Evolutionary conservation across 2,329 filamentous ascomycete genomes (phyloP), one percentile per base, ranked within the genome.

Genomic region (Colletotrichum falcatum): DNA sequence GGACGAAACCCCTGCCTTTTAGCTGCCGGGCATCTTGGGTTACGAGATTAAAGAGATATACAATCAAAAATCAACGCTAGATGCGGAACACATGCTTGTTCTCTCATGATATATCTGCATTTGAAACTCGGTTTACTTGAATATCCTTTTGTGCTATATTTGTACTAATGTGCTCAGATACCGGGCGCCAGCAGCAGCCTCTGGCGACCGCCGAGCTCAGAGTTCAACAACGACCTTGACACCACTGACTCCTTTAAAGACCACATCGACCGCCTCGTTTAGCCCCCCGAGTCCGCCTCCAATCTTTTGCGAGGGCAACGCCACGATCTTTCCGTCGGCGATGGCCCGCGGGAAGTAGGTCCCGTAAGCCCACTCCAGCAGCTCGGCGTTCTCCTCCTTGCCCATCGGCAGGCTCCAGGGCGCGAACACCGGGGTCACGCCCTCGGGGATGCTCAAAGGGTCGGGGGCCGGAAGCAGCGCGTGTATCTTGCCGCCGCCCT

Each of bases 401-500:
- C 20, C 35, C 9, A 68, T 42, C 7, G 44, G 7, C 18, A 11
- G 33, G 5, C 30, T n/a, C 65, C 65, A 68, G 9, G 35, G 35
- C 5, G 20, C 65, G 18, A 58, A 65, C 26, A 44, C 44, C 1
- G n/a, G 26, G 5, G 53, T 28, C 16, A 68, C 65, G 12, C 51
- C 53, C 18, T 64, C 39, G 18, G 69, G 69, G 18, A 70, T 8
- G 11, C 33, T 37, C 11, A 48, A 54, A 4, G 28, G 28, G 1
- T 42, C 61, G 8, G 58, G 16, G 11, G 60, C 12, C 28, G 69
- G 69, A 26, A 71, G 33, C 30, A 71, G 14, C 20, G 48, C 55
- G 28, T 56, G 54, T 2, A 71, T 30, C 12, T 54, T 65, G 1
- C 65, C 69, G 11, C 69, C 69, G 9, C 69, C 69, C 9, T 71